Conservation (phyloP, 192 early-diverging fungal species). For the Funneliformis mosseae region DNA sequence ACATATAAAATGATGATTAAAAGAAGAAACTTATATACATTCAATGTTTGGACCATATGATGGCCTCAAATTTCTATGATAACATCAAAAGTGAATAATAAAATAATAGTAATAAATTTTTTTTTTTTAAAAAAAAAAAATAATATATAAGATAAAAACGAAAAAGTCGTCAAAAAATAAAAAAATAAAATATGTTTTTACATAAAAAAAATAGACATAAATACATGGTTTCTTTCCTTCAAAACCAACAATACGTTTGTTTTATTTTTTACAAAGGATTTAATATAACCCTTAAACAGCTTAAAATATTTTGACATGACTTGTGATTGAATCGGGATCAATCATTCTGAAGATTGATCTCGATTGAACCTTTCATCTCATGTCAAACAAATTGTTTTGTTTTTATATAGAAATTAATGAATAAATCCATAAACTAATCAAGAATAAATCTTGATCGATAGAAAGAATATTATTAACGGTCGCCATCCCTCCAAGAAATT, state of each 20-base stretch:
- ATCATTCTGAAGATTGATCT: too few species aligned
- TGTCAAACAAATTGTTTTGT: too few species aligned
- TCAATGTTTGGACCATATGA: background rate
- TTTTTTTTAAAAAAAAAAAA: background rate
- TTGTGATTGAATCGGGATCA: too few species aligned
- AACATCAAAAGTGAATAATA: background rate
- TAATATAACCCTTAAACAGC: background rate
- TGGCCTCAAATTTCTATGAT: background rate
- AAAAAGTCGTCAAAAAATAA: background rate
- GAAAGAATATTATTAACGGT: background rate
- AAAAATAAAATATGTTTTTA: background rate
- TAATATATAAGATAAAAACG: background rate
- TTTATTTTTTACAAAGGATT: background rate
- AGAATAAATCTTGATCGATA: background rate
- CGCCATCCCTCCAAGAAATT: background rate
- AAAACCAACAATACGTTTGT: background rate
- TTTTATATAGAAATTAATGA: background rate
- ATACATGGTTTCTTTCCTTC: background rate
- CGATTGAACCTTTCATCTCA: too few species aligned
- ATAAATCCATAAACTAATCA: background rate
- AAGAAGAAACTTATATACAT: background rate
- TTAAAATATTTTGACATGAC: too few species aligned
- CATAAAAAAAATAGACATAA: background rate
- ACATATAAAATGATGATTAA: background rate
- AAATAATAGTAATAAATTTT: background rate